Evolutionary conservation across 1,139 yeast genomes (phyloP), one percentile per base, ranked within the genome.

Genomic region (Kodamaea anthophila): DNA sequence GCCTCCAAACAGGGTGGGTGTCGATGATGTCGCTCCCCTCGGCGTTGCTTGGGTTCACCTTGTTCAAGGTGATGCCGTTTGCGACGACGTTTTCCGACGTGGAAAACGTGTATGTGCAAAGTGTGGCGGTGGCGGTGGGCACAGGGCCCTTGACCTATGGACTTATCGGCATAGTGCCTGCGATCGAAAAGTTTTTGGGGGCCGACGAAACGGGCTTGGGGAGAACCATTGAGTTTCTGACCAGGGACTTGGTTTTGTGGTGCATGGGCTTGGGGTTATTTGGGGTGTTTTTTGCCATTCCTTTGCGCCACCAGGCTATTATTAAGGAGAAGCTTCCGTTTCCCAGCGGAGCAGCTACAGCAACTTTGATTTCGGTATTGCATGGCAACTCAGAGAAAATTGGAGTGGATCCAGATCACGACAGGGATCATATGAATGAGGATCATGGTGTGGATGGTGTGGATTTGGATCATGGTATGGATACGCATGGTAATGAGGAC

Each of bases 21-120:
- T 86, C 96, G 6, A 91, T 91, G 98, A 91, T 91, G 98, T 83
- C 95, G n/a, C 62, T 91, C 33, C 97, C 98, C 0, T 82, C 96
- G 5, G 96, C 97, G 0, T 57, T 91, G 30, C 56, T 91, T 13
- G 96, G 94, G 1, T 88, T 77, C 55, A 84, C 96, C 0, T 60
- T 82, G 14, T 91, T 88, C 59, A 80, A 76, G 42, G 43, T 73
- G 3, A 65, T 74, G 31, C 69, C 63, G 23, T 73, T 46, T 44
- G 60, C 52, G 33, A 38, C 40, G 18, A 66, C 69, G 6, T 85
- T 91, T 51, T 73, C 94, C 1, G 96, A 87, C 39, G 96, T 85
- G 10, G 97, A 91, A 50, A 88, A 87, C 47, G 97, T 91, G 5
- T 86, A 77, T 51, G 80, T 85, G 1, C 96, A 87, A 49, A 84